Conservation (phyloP, 2,329 filamentous ascomycete genomes). For the Fusarium continuum region DNA sequence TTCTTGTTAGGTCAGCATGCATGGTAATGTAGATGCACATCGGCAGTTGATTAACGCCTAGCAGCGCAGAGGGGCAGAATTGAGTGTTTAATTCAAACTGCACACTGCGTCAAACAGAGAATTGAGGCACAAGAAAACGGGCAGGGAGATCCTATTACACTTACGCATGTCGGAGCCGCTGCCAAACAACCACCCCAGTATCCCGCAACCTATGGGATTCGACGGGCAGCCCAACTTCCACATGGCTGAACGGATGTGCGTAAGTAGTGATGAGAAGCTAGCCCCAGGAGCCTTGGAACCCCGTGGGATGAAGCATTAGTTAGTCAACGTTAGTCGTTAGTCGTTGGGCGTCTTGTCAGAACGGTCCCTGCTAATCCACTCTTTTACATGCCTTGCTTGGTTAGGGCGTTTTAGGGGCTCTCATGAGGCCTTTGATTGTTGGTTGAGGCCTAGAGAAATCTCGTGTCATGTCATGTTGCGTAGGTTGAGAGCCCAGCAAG, state of each 20-base stretch:
- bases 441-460: conserved; percentile 3
- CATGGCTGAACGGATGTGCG: conserved; percentile 32
- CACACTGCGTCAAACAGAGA: conserved; percentile 2
- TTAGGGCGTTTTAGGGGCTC: conserved; percentile 6
- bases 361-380: conserved; percentile 10
- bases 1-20: not conserved
- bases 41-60: conserved; percentile 30
- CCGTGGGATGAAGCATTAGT: conserved; percentile 26
- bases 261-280: conserved; percentile 17
- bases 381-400: not conserved
- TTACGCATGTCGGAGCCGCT: conserved; percentile 40
- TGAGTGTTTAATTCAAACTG: conserved; percentile 8
- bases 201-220: conserved; percentile 32
- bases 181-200: conserved; percentile 31
- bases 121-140: conserved; percentile 13
- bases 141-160: conserved; percentile 3
- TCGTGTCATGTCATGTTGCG: conserved; percentile 21
- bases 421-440: conserved; percentile 14
- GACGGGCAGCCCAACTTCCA: conserved; percentile 18
- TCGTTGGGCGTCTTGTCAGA: not conserved
- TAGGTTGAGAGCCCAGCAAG: conserved; percentile 1
- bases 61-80: conserved; percentile 10
- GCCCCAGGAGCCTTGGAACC: conserved; percentile 11
- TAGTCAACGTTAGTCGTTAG: not conserved
- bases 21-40: conserved; percentile 4